Evolutionary conservation across 169 alveolate species (phyloP).

Genomic region (Plasmodium sp.): DNA sequence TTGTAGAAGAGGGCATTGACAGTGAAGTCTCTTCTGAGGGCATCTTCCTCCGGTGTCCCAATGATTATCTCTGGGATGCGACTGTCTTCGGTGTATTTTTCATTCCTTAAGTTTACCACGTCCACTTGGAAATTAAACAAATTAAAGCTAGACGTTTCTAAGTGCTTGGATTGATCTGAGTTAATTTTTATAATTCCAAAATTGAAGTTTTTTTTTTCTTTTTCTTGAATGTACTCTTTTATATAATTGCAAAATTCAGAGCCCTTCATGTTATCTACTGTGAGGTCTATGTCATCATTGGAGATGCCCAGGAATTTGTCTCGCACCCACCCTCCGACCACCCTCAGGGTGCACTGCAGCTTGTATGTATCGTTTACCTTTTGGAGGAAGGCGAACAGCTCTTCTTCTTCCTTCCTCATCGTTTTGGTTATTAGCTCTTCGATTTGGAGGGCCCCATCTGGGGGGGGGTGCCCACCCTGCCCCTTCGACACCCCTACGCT

Average conservation of each 20-base stretch:
- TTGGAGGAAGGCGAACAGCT: slow-evolving; percentile 29
- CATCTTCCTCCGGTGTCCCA: slow-evolving; percentile 97
- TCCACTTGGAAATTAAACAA: slow-evolving; percentile 94
- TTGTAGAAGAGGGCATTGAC: slow-evolving; percentile 97
- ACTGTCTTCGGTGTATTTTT: slow-evolving; percentile 93
- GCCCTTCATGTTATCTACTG: slow-evolving; percentile 96
- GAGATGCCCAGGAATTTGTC: slow-evolving; percentile 91
- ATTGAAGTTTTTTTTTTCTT: slow-evolving; percentile 82
- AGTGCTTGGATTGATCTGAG: slow-evolving; percentile 96
- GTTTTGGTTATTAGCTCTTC: slow-evolving; percentile 11
- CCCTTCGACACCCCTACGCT: not conserved
- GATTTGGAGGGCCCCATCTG: not conserved
- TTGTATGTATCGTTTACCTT: slow-evolving; percentile 42
- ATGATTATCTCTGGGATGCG: slow-evolving; percentile 95
- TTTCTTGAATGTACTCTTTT: slow-evolving; percentile 81
- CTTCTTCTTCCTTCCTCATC: slow-evolving; percentile 32
- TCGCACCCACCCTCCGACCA: slow-evolving; percentile 99
- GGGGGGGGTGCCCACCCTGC: not conserved
- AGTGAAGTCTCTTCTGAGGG: slow-evolving; percentile 98
- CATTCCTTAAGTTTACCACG: slow-evolving; percentile 97
- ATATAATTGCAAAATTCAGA: slow-evolving; percentile 84
- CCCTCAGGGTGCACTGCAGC: slow-evolving; percentile 86
- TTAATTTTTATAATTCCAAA: slow-evolving; percentile 94
- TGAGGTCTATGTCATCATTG: slow-evolving; percentile 97
- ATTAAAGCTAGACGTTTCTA: slow-evolving; percentile 97